Evolutionary conservation across 495 filamentous ascomycete species (phyloP), one percentile per base, ranked within the genome.

Genomic region (Penicillium silybi): DNA sequence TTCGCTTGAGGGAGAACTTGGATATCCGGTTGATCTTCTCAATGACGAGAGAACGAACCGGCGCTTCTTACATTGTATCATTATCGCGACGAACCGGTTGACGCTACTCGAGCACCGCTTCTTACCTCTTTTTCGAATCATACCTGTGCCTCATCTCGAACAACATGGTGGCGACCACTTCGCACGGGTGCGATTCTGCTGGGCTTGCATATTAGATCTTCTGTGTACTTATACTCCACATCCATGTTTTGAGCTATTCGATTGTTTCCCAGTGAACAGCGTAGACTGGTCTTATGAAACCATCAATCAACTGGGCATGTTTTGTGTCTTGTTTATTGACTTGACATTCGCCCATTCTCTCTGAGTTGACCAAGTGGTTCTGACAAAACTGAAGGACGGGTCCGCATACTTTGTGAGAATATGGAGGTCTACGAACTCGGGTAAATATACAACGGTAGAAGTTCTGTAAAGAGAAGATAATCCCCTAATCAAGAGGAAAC

Each of bases 181-280:
- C 52, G 44, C 50, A 56, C 57, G 42, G 42, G 54, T 53, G 34
- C 46, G 48, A 49, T 57, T 50, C 51, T 52, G 32, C 53, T 41
- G 40, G 52, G 52, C 57, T 57, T 57, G 63, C 60, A 62, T 63
- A 64, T 58, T 62, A 46, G 50, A 49, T 59, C 42, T 67, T 64
- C 55, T 59, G 52, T 72, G 67, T 72, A 72, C 56, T 70, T 72
- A 70, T 70, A 72, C 57, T 32, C 29, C 29, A 32, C 29, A 32
- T 32, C 29, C 8, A 32, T 32, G 29, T 32, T 32, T 32, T 32
- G 29, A 32, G 22, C 22, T 23, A 32, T 11, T 32, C 29, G 11
- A 32, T 32, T 32, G 29, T 13, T 10, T 29, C 13, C 29, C 11
- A 2, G 29, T 32, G 13, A 32, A 10, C 10, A 32, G 29, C 29